Evolutionary conservation across 2,329 filamentous ascomycete genomes (phyloP).

Genomic region (Sporothrix humicola): DNA sequence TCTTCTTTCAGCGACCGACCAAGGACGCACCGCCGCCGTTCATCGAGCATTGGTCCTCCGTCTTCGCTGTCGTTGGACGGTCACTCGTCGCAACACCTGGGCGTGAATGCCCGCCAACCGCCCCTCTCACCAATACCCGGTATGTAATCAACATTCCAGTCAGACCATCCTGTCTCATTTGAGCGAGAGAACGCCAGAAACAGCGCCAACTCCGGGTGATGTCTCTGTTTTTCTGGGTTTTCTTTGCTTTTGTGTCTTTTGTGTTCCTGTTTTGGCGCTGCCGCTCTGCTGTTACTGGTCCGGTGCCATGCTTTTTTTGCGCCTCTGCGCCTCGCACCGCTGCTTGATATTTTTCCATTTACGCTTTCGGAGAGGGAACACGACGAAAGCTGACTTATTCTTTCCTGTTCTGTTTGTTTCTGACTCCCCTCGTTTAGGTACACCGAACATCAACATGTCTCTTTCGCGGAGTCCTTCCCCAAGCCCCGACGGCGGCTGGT

Average conservation of each 20-base stretch:
- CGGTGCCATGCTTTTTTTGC: too few species aligned
- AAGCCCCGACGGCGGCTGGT: conserved; percentile 83
- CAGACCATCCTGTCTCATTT: background rate
- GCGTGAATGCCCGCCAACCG: conserved; percentile 49
- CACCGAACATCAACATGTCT: conserved; percentile 71
- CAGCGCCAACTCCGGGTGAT: background rate
- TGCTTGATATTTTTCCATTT: conserved; percentile 3
- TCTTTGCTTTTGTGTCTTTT: background rate
- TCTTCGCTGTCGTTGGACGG: conserved; percentile 46
- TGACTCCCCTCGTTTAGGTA: conserved; percentile 50
- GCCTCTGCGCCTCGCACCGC: background rate
- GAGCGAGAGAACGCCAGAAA: conserved; percentile 10
- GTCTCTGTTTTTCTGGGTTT: conserved; percentile 22
- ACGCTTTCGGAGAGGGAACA: conserved; percentile 24
- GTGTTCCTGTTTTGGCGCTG: background rate
- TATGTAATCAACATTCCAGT: conserved; percentile 45
- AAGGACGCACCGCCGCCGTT: conserved; percentile 54
- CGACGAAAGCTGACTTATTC: background rate
- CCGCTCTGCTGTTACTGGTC: background rate
- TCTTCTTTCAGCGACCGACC: conserved; percentile 61
- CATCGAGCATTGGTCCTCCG: conserved; percentile 38
- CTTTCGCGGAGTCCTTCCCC: conserved; percentile 88
- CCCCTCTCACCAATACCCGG: conserved; percentile 62
- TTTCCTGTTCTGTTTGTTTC: background rate
- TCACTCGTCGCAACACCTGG: conserved; percentile 46